Base-by-base conservation (phyloP, 805 yeast species). In the Saccharomycopsis olivae region DNA sequence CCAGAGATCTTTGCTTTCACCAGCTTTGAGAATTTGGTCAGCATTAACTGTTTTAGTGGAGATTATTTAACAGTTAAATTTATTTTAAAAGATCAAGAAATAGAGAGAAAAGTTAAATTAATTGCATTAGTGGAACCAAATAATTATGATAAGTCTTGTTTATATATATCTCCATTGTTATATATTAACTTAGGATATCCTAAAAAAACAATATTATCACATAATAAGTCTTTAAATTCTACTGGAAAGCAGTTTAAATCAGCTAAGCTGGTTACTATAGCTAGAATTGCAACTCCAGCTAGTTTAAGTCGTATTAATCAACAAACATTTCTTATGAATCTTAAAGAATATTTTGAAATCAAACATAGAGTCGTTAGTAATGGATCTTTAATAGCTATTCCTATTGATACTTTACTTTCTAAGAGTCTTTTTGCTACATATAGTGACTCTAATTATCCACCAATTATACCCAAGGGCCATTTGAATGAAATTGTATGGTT, bases 401-500 rank as follows among this genome's bases (percentile, higher is more conserved):
- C 83, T 0, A 69, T 89, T 31, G 95, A 89, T 54, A 66, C 85
- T 0, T 53, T 72, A 2, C 54, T 82, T 18, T 78, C 94, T 0
- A 67, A 67, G 46, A 33, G 39, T 29, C 66, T 84, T 1, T 52
- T 79, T n/a, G 48, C 53, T n/a, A 44, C 29, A 2, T 34, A 48
- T 15, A 45, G 56, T 1, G 18, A 21, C 23, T 10, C n/a, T 11
- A 47, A 39, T 3, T 53, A 53, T 11, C 62, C 63, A 1, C 56
- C 56, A 2, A 60, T 66, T 3, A 58, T 73, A 2, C 86, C 87
- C 0, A 57, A 62, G 2, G 85, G 84, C 0, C 66, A 65, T 17
- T 75, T 83, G 1, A 85, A 87, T 53, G 64, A 73, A 0, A 69
- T 88, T 15, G 94, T 87, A 0, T 89, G 96, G 96, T 89, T 87